Evolutionary conservation across 1,139 yeast species (phyloP).

Genomic region (Candida dubliniensis): DNA sequence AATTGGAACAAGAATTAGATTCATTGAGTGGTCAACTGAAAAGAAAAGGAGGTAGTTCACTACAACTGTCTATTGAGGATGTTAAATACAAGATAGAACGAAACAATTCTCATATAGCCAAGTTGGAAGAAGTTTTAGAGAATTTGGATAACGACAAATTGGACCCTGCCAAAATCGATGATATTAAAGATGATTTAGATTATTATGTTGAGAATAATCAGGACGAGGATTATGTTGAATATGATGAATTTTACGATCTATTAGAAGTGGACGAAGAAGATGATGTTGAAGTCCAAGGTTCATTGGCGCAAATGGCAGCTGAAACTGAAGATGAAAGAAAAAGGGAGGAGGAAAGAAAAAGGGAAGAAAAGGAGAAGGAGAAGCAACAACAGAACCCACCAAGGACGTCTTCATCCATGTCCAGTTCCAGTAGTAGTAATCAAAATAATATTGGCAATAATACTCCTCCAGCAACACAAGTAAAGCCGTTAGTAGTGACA

Average conservation of each 20-base stretch:
- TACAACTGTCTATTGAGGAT: slow-evolving; percentile 58
- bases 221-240: slow-evolving; percentile 95
- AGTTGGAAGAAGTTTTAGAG: slow-evolving; percentile 75
- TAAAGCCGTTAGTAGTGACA: not conserved
- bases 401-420: slow-evolving; percentile 3
- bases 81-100: slow-evolving; percentile 67
- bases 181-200: slow-evolving; percentile 84
- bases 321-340: slow-evolving; percentile 19
- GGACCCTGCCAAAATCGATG: slow-evolving; percentile 78
- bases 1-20: slow-evolving; percentile 75
- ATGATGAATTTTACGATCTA: slow-evolving; percentile 89
- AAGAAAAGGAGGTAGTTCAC: slow-evolving; percentile 46
- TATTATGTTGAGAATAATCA: slow-evolving; percentile 94
- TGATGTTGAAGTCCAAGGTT: slow-evolving; percentile 31
- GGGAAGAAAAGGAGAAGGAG: slow-evolving; percentile 6
- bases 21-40: slow-evolving; percentile 43
- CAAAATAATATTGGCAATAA: not conserved
- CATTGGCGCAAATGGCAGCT: slow-evolving; percentile 35
- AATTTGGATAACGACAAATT: slow-evolving; percentile 80
- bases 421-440: slow-evolving; percentile 2
- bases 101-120: slow-evolving; percentile 75
- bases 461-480: slow-evolving; percentile 2
- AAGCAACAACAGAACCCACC: slow-evolving; percentile 1
- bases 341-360: slow-evolving; percentile 12
- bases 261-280: slow-evolving; percentile 57